Evolutionary conservation across 768 basidiomycete species (phyloP).

Genomic region (Termitomyces eurrhizus): DNA sequence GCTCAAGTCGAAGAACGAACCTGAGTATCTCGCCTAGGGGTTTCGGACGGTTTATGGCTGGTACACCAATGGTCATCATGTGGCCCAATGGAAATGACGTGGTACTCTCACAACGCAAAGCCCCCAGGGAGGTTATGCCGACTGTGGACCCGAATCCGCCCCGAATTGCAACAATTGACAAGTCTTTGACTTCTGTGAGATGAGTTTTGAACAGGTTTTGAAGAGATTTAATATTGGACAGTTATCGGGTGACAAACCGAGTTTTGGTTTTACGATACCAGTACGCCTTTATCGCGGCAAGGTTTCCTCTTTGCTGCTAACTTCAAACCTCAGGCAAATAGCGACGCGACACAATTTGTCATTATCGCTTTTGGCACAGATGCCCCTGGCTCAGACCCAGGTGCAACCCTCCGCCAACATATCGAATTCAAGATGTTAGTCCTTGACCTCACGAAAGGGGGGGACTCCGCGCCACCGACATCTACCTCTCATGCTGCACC

Average conservation of each 20-base stretch:
- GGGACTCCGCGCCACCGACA: conserved; percentile 20
- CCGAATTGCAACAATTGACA: conserved; percentile 39
- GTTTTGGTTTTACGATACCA: conserved; percentile 22
- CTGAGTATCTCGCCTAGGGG: conserved; percentile 37
- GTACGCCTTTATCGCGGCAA: background rate
- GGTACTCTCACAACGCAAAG: conserved; percentile 63
- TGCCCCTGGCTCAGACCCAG: conserved; percentile 41
- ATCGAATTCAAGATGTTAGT: conserved; percentile 33
- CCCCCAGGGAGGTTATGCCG: conserved; percentile 52
- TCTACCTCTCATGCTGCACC: conserved; percentile 17
- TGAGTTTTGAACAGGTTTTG: background rate
- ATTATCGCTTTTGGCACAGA: conserved; percentile 58
- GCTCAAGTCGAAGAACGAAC: background rate
- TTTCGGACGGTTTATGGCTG: conserved; percentile 52
- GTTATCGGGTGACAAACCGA: conserved; percentile 38
- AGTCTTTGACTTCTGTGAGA: conserved; percentile 35
- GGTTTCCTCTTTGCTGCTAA: background rate
- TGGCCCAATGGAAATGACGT: conserved; percentile 66
- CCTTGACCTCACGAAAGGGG: conserved; percentile 47
- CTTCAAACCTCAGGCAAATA: conserved; percentile 32
- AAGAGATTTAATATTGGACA: conserved; percentile 18
- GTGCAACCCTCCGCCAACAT: conserved; percentile 49
- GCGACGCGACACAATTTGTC: conserved; percentile 36
- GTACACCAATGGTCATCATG: conserved; percentile 67
- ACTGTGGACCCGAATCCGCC: conserved; percentile 50